Evolutionary conservation across 352 stramenopile genomes (phyloP), one percentile per base, ranked within the genome.

Genomic region (Globisporangium middletonii): DNA sequence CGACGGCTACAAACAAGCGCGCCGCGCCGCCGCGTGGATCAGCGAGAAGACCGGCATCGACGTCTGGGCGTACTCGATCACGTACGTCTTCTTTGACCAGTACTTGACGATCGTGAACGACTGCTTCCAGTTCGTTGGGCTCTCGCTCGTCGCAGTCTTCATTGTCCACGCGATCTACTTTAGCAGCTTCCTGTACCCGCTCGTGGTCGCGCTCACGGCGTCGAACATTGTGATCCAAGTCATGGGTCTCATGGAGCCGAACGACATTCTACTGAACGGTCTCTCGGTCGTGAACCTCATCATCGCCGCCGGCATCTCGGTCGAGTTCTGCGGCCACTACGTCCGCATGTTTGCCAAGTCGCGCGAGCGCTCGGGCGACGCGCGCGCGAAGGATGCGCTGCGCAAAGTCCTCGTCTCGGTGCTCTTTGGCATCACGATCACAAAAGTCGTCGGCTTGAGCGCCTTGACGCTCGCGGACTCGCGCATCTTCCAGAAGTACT

Each of bases 401-500:
- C 63, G 60, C 33, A 67, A 78, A 23, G 81, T 89, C n/a, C 72
- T 85, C 23, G 69, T 77, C 12, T 89, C 75, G 9, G 81, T 96
- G 38, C 60, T 96, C 38, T 91, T 83, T 30, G 85, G 88, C 46
- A 95, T 95, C 57, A 96, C 87, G 26, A 73, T 96, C 58, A 95
- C 86, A 19, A 96, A 95, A 60, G 50, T 94, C 42, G 81, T 92
- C 6, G 87, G 86, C 48, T 65, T 96, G n/a, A 83, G 76, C 46
- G 79, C 91, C 13, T 59, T 96, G 44, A 85, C 79, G 19, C 75
- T 95, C 30, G 86, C 88, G n/a, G 68, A 86, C 48, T 91, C 75
- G 63, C 79, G 83, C 27, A 72, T 96, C 53, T 95, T 96, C 63
- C 83, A 88, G 59, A 85, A 95, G 60, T 96, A 96, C 67, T 96